Evolutionary conservation across 2,329 filamentous ascomycete genomes (phyloP), one percentile per base, ranked within the genome.

Genomic region (Eutypa lata): DNA sequence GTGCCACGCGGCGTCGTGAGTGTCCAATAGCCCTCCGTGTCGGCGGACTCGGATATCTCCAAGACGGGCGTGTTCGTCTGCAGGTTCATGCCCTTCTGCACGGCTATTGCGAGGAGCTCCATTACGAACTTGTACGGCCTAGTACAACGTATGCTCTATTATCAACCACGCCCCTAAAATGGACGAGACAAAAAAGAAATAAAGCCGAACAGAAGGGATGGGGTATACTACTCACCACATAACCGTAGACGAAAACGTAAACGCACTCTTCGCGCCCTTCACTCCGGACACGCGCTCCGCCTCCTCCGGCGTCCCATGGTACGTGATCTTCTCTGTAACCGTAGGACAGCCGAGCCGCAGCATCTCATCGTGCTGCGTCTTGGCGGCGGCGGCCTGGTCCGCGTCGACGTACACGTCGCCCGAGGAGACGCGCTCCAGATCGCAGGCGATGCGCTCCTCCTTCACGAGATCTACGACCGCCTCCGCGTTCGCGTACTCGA

Each of bases 1-100:
- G 55, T 64, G 11, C 86, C 87, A 19, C 84, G 76, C 0, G 73
- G 63, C 3, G 84, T 88, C 10, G 73, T 63, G 1, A 84, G 67
- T 2, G 65, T 73, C 71, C 78, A 82, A n/a, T 58, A 57, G 10
- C 64, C 62, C 10, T 62, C 58, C 7, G 50, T 48, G 28, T 65
- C 59, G 0, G 55, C 16, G 22, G 55, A 53, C 0, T 57, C 48
- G 3, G 59, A 62, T 2, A 70, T 51, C 5, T 53, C 50, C 7
- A 48, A 47, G 8, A 63, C 65, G 1, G 58, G 51, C 11, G 65
- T 65, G 37, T 59, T 58, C 16, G 65, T 66, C 52, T 67, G 62
- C n/a, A 66, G 55, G 45, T 66, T 66, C 18, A 53, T 59, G 10
- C 61, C 62, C 7, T 51, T 49, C 16, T 18, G 19, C 6, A 65